Base-by-base conservation (phyloP, 2,329 filamentous ascomycete genomes). In the Cladosporium sp. region DNA sequence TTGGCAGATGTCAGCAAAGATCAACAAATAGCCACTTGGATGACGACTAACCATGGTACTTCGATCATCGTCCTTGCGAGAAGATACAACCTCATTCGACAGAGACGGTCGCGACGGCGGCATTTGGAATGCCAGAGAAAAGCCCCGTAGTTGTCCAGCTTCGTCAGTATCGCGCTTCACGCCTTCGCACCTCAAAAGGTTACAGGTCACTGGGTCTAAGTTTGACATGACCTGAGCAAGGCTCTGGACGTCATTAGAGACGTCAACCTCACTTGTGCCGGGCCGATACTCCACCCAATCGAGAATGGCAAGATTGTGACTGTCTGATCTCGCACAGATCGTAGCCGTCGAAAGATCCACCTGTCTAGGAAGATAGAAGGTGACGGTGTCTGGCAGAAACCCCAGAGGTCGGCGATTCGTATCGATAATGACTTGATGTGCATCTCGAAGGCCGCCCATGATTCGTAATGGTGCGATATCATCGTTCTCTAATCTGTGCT, bases 51-150 rank as follows among this genome's bases (percentile, higher is more conserved):
- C 40, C 40, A 21, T 21, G 5, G 40, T 46, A 12, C 18, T 23
- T 46, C 40, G n/a, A 46, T 46, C 40, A 4, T 21, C n/a, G 8
- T 46, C 12, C n/a, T 23, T 46, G 40, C n/a, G 40, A 23, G 40
- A 21, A 46, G 10, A 8, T 10, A 46, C n/a, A 21, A 23, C 1
- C 10, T 46, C 40, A 12, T 46, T 46, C 5, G n/a, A 46, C n/a
- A 21, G 40, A 5, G 40, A 46, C n/a, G 40, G 40, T 10, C 40
- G 40, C n/a, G 10, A 3, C 5, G n/a, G 40, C 11, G 58, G 58
- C 40, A 50, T 49, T 33, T 61, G 37, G 28, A 61, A 61, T 5
- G 40, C 37, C 23, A 61, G 16, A 44, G 58, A 61, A 26, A 61
- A 61, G 26, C 40, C 40, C 23, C n/a, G 18, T 14, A 49, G 11